Percentiles rank a stretch among this genome's conserved stretches.
Conservation (phyloP, 371 early-diverging fungal genomes). For the Mucor saturninus region DNA sequence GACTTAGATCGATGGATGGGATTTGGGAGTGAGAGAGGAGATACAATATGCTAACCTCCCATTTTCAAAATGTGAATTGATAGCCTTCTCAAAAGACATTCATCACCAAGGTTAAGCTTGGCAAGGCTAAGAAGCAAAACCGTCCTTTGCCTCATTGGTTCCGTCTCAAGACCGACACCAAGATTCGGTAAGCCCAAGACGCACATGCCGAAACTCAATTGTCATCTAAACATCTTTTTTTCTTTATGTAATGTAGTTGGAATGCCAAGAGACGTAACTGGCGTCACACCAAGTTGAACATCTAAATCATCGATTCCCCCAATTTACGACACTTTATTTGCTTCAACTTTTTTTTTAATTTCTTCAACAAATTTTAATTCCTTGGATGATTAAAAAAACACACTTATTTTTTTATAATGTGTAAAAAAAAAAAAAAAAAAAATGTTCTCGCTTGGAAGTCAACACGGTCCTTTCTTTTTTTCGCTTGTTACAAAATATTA, state of each 20-base stretch:
- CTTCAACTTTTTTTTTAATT: conserved; percentile 1
- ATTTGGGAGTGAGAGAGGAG: no score
- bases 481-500: no score
- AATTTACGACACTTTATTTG: background rate
- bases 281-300: conserved; percentile 97
- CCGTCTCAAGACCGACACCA: conserved; percentile 95
- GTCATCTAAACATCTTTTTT: background rate
- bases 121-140: conserved; percentile 98
- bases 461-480: no score
- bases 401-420: no score
- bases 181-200: conserved; percentile 84
- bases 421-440: no score
- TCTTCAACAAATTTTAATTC: no score
- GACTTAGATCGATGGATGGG: conserved; percentile 26
- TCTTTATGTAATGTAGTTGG: conserved; percentile 63
- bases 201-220: background rate
- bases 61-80: background rate
- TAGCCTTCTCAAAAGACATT: conserved; percentile 95
- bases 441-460: no score
- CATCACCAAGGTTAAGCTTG: conserved; percentile 96
- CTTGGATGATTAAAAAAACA: no score
- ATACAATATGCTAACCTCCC: no score
- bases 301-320: conserved; percentile 60
- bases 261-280: conserved; percentile 99
- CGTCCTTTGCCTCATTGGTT: conserved; percentile 98